Percentiles rank a stretch among this genome's conserved stretches.
Conservation (phyloP, 352 stramenopile genomes). For the Globisporangium rhizosaccharum region DNA sequence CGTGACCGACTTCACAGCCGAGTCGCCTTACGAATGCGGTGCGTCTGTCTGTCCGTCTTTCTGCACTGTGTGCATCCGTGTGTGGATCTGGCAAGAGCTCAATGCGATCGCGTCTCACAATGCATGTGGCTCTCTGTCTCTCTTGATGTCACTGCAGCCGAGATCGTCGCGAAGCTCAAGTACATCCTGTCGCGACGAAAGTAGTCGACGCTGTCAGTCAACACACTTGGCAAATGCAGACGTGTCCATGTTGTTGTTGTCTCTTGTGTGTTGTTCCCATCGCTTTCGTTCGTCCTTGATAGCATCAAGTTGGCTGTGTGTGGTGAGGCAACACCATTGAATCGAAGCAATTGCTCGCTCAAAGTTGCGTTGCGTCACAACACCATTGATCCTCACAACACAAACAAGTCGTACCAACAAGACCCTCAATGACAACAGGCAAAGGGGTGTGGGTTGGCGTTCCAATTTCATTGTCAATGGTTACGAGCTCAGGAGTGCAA, state of each 20-base stretch:
- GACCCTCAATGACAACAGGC: conserved; percentile 7
- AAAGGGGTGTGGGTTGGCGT: conserved; percentile 44
- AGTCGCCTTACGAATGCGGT: conserved; percentile 88
- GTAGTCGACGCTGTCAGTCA: conserved; percentile 11
- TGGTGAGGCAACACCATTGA: too few relatives aligned
- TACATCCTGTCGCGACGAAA: conserved; percentile 86
- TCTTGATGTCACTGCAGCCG: conserved; percentile 28
- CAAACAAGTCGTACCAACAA: background rate
- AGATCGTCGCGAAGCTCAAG: conserved; percentile 89
- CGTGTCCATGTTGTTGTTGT: too few relatives aligned
- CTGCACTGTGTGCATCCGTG: background rate
- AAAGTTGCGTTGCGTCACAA: too few relatives aligned
- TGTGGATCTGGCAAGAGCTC: background rate
- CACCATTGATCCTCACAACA: background rate
- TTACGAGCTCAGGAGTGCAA: conserved; percentile 11
- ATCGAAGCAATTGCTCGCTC: too few relatives aligned
- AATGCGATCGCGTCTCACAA: background rate
- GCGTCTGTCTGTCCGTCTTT: conserved; percentile 15
- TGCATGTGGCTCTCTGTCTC: background rate
- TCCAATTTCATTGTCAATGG: conserved; percentile 76
- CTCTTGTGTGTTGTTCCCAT: background rate
- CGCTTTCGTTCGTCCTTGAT: background rate
- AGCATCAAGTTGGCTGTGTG: background rate
- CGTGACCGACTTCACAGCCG: conserved; percentile 85
- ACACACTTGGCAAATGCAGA: too few relatives aligned